A percentile compares a stretch with the other conserved stretches of the same genome.
These are phyloP conservation scores for Musa itinerans DNA, from an alignment of 176 grass and related monocot genomes.

Conservation along the genomic window DNA sequence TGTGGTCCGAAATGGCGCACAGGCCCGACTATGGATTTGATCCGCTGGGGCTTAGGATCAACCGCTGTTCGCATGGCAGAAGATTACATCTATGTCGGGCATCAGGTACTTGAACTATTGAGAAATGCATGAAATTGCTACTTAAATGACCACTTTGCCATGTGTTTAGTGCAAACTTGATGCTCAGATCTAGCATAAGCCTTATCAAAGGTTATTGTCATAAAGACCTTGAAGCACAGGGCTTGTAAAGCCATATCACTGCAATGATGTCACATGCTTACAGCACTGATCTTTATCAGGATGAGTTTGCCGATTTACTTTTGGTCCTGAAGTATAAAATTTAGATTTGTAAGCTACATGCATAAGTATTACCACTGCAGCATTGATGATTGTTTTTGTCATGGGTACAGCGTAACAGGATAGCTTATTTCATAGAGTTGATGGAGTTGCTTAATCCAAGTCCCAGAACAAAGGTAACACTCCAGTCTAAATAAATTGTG, in stretches of 20 bases:
- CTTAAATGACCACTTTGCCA: neutral
- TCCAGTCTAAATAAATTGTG: neutral
- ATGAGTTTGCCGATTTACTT: neutral
- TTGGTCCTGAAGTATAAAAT: neutral
- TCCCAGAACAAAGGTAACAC: conserved; percentile 49
- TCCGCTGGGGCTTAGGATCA: conserved; percentile 83
- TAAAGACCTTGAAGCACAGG: neutral
- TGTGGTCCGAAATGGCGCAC: conserved; percentile 93
- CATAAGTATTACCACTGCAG: neutral
- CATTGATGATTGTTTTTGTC: conserved; percentile 21
- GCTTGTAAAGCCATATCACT: neutral
- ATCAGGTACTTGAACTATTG: conserved; percentile 43
- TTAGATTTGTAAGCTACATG: no score
- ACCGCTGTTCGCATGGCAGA: conserved; percentile 84
- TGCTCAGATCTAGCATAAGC: neutral
- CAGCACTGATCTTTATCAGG: neutral
- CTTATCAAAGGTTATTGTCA: neutral
- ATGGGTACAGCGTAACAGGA: conserved; percentile 62
- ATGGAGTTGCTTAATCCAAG: conserved; percentile 84
- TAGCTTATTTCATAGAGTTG: conserved; percentile 79
- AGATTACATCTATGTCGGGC: conserved; percentile 90
- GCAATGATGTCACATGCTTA: neutral
- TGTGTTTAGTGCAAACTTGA: neutral
- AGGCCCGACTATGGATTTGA: conserved; percentile 55
- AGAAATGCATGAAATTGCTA: neutral